These are phyloP conservation scores for Clavispora carvajalis DNA, from an alignment of 805 yeast species.

Conservation along the genomic window DNA sequence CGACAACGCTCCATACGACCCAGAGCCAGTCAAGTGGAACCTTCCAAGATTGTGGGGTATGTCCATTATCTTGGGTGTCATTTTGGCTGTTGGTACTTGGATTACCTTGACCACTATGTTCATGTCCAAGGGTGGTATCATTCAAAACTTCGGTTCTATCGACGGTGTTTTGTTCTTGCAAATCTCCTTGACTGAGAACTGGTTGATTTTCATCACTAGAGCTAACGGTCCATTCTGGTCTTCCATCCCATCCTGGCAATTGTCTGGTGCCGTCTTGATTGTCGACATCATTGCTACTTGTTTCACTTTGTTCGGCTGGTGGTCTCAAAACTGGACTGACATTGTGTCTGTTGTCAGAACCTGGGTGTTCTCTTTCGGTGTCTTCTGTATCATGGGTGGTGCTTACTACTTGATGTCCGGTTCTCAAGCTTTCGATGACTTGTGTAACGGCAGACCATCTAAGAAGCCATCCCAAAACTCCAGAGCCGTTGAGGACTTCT, in stretches of 20 bases:
- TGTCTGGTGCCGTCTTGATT: slow-evolving; percentile 85
- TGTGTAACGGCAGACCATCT: slow-evolving; percentile 75
- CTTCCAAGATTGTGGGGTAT: slow-evolving; percentile 96
- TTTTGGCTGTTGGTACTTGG: slow-evolving; percentile 92
- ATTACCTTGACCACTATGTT: slow-evolving; percentile 92
- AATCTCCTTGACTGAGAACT: slow-evolving; percentile 92
- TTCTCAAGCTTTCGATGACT: slow-evolving; percentile 73
- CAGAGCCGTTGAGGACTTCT: slow-evolving; percentile 78
- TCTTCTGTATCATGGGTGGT: slow-evolving; percentile 95
- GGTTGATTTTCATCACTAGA: slow-evolving; percentile 95
- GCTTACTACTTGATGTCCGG: slow-evolving; percentile 90
- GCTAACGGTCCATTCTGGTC: slow-evolving; percentile 99
- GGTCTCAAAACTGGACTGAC: slow-evolving; percentile 97
- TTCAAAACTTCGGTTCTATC: slow-evolving; percentile 91
- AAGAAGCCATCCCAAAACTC: slow-evolving; percentile 50
- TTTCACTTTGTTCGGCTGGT: slow-evolving; percentile 94
- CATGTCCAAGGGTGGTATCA: slow-evolving; percentile 84
- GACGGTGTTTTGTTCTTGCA: slow-evolving; percentile 93
- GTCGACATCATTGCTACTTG: slow-evolving; percentile 90
- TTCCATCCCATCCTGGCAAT: slow-evolving; percentile 93
- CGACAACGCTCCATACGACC: slow-evolving; percentile 94
- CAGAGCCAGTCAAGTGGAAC: slow-evolving; percentile 94
- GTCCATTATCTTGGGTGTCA: slow-evolving; percentile 80
- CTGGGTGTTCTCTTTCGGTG: slow-evolving; percentile 95
- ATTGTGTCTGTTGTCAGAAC: slow-evolving; percentile 90